Base-by-base conservation (phyloP, 176 grass and related monocot genomes). In the Rhynchospora breviuscula region DNA sequence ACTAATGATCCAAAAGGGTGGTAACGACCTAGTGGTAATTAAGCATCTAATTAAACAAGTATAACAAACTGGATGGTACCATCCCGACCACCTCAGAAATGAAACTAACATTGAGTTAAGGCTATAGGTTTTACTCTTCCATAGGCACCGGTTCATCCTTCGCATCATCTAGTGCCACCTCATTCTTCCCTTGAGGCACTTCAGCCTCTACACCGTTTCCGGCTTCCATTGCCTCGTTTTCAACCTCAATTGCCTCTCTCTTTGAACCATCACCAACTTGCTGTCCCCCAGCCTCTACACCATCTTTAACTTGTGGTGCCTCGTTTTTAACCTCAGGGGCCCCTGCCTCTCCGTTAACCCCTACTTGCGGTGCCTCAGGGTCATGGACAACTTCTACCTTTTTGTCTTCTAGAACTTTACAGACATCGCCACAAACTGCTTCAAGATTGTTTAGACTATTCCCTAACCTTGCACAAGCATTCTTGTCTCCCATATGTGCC, bases 381-480 rank as follows among this genome's bases (percentile, higher is more conserved):
- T 15, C 33, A 58, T 59, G 40, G 53, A 51, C 49, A 31, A 26
- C 82, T 57, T 89, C 85, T 44, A n/a, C 45, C 23, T 79, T 86
- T 79, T 85, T 73, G 22, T 79, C 78, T 81, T 65, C 79, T 58
- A 97, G 68, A 54, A 88, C 68, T 77, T 80, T 71, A 26, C 63
- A 44, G 31, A 90, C 81, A 14, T 90, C 89, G 48, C 89, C 86
- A 0, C 89, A 91, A 15, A 91, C 78, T 14, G 67, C 74, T 84
- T 91, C 96, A 0, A 98, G 75, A 56, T 89, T 87, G 19, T 67
- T 83, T n/a, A 98, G 85, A 69, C 66, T 87, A 64, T 68, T 93
- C 22, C 73, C 81, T 83, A 98, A 81, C 48, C 89, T 90, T 5
- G 81, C 85, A 11, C 81, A 61, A 25, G 91, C 91, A 6, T 81